These are phyloP conservation scores for Lactarius vividus DNA, from an alignment of 768 basidiomycete genomes.

Conservation along the genomic window DNA sequence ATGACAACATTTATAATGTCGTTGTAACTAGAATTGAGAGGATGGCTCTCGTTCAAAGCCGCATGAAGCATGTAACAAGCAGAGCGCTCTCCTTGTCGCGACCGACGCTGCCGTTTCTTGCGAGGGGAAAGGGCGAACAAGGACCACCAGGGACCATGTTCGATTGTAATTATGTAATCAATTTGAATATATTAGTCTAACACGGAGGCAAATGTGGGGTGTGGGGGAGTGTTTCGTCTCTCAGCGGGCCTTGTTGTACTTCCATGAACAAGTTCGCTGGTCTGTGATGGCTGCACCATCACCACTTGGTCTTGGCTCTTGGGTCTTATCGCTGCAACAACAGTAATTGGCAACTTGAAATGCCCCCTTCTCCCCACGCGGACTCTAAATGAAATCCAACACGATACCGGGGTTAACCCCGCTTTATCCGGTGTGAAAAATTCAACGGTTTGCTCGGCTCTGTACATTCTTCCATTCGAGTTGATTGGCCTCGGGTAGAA, in stretches of 20 bases:
- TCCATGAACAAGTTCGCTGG: neutral
- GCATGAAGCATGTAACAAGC: slow-evolving; percentile 28
- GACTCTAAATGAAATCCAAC: neutral
- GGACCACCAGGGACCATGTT: neutral
- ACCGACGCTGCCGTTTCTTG: slow-evolving; percentile 9
- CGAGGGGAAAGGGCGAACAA: neutral
- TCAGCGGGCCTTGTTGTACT: neutral
- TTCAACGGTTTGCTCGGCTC: neutral
- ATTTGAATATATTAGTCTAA: neutral
- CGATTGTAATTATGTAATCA: slow-evolving; percentile 18
- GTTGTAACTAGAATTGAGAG: slow-evolving; percentile 28
- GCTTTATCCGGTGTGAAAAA: neutral
- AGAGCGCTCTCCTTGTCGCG: slow-evolving; percentile 13
- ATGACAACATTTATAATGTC: slow-evolving; percentile 27
- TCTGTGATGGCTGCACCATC: neutral
- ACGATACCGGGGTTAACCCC: neutral
- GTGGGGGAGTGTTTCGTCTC: neutral
- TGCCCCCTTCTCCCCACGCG: neutral
- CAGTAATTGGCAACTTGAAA: neutral
- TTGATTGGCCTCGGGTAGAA: neutral
- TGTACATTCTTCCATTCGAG: neutral
- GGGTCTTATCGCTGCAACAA: neutral
- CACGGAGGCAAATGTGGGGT: neutral
- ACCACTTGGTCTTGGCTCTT: neutral
- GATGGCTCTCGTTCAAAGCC: slow-evolving; percentile 29